Conservation (phyloP, 345 rosid genomes). For the Linum lewisii region DNA sequence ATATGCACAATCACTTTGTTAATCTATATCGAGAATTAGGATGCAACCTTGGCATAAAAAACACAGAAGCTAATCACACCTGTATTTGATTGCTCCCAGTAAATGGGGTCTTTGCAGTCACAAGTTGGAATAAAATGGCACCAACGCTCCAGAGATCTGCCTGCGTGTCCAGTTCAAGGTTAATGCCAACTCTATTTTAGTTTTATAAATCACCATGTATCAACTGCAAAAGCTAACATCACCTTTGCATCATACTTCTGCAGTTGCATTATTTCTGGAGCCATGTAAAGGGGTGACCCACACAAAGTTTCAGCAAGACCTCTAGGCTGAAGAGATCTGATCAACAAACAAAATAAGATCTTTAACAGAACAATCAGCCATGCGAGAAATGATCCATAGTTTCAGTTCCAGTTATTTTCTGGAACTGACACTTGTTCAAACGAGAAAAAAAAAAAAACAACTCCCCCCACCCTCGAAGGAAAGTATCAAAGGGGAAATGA, state of each 20-base stretch:
- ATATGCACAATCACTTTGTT: background rate
- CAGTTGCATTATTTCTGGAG: constrained; percentile 98
- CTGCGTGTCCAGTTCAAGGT: constrained; percentile 49
- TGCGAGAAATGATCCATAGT: background rate
- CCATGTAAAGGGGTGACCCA: constrained; percentile 99
- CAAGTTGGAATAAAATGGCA: constrained; percentile 90
- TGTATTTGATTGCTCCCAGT: constrained; percentile 85
- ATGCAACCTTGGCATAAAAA: background rate
- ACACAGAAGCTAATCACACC: constrained; percentile 29
- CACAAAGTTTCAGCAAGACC: constrained; percentile 97
- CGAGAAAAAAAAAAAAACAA: background rate
- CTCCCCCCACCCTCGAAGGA: background rate
- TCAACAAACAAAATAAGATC: constrained; percentile 9
- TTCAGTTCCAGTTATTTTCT: no score
- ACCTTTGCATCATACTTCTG: constrained; percentile 99
- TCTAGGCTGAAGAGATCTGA: constrained; percentile 85
- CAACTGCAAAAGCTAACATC: constrained; percentile 17
- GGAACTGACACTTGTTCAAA: no score
- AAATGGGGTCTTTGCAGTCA: constrained; percentile 86
- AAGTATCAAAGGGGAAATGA: background rate
- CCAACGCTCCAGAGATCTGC: constrained; percentile 99
- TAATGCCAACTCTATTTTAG: constrained; percentile 17
- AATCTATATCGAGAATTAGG: background rate
- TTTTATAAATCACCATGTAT: constrained; percentile 4
- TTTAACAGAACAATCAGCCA: background rate